These are phyloP conservation scores for Euclidium syriacum DNA, from an alignment of 345 rosid species.

Conservation along the genomic window DNA sequence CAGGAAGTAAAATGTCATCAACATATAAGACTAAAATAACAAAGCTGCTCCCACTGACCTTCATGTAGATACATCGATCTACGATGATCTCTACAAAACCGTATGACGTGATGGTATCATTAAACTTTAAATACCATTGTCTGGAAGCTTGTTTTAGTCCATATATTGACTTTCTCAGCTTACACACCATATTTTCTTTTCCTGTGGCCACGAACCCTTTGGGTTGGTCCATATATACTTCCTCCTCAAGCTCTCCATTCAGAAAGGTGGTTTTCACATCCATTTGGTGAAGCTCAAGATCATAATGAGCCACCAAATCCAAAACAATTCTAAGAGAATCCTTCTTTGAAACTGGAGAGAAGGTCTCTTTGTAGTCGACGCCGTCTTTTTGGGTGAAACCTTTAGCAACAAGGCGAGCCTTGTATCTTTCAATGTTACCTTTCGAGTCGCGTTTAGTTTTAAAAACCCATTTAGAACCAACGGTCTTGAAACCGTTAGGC, in stretches of 20 bases:
- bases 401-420: not conserved
- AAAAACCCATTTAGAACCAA: not conserved
- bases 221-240: not conserved
- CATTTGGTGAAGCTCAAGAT: no score
- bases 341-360: not conserved
- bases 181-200: not conserved
- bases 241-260: no score
- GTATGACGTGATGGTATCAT: no score
- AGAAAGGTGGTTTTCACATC: no score
- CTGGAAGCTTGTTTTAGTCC: no score
- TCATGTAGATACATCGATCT: no score
- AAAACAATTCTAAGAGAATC: no score
- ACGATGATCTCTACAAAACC: no score
- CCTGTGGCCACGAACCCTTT: not conserved
- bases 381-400: not conserved
- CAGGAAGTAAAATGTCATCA: not conserved
- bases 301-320: no score
- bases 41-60: no score
- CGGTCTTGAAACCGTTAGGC: not conserved
- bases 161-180: not conserved
- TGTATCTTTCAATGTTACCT: not conserved
- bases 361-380: not conserved
- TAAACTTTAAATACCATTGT: no score
- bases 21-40: not conserved
- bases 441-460: not conserved